These are phyloP conservation scores for Candida arabinofermentans DNA, from an alignment of 805 yeast genomes.

Conservation along the genomic window DNA sequence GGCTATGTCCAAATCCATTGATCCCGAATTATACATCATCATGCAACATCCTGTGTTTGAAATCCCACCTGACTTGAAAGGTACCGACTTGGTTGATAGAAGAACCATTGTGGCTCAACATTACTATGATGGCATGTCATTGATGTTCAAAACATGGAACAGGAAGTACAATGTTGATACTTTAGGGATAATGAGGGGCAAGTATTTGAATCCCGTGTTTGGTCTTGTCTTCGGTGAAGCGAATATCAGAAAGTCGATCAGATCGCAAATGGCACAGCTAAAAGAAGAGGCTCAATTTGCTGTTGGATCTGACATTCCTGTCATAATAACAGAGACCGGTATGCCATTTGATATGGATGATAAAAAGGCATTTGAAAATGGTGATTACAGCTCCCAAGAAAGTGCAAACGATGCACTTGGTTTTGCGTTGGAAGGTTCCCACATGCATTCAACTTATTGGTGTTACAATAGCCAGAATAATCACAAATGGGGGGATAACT, in stretches of 20 bases:
- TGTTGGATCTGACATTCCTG: conserved; percentile 65
- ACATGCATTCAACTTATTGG: conserved; percentile 80
- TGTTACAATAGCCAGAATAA: conserved; percentile 69
- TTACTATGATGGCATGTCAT: conserved; percentile 90
- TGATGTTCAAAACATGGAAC: conserved; percentile 91
- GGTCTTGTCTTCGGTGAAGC: conserved; percentile 80
- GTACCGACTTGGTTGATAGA: conserved; percentile 50
- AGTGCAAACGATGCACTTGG: conserved; percentile 80
- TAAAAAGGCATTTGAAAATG: conserved; percentile 62
- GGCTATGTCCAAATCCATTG: conserved; percentile 41
- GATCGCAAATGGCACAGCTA: conserved; percentile 64
- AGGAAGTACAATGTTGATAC: conserved; percentile 81
- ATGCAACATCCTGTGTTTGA: conserved; percentile 82
- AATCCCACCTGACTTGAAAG: conserved; percentile 63
- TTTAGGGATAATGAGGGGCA: conserved; percentile 76
- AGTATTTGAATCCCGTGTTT: conserved; percentile 66
- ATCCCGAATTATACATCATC: conserved; percentile 49
- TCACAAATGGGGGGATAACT: conserved; percentile 84
- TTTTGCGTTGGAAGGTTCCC: conserved; percentile 71
- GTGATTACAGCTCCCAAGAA: conserved; percentile 70
- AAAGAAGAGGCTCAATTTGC: conserved; percentile 55
- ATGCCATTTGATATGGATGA: conserved; percentile 95
- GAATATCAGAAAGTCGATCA: conserved; percentile 69
- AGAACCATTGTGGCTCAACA: conserved; percentile 80
- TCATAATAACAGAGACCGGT: conserved; percentile 90